Base-by-base conservation (phyloP, 495 filamentous ascomycete genomes). In the Lindgomyces ingoldianus region DNA sequence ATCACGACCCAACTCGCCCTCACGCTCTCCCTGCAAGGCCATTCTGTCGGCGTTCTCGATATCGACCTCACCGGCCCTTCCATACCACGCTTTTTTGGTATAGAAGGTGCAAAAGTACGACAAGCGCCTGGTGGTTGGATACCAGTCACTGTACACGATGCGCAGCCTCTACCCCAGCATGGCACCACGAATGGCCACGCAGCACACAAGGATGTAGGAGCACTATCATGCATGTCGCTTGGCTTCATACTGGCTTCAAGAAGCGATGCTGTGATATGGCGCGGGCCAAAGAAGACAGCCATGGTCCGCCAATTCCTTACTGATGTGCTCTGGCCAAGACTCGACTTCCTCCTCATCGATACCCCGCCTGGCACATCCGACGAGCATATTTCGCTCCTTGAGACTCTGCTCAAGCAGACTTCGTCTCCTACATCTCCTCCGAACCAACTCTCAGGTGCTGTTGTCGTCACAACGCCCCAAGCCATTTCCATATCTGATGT, bases 271-370 rank as follows among this genome's bases (percentile, higher is more conserved):
- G 91, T 98, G 0, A 91, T 98, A 58, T 98, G 94, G 94, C 86
- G 94, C 48, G 94, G 94, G 0, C 94, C 94, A 0, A 98, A 98
- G 77, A 98, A 98, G 78, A 98, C 95, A 9, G 95, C 95, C 27
- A 98, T 98, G 94, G 92, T 98, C 44, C 87, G 90, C 29, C 94
- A 98, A 71, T 98, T 98, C 72, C 79, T 98, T 24, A 86, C 88
- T 0, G 91, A 96, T 73, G 93, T 96, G 4, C 83, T 87, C n/a
- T 98, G 94, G 94, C 89, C 87, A 3, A 22, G 57, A n/a, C 83
- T 91, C 29, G 91, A 96, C 74, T 96, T 90, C 75, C 81, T 98
- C 10, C 83, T 98, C 54, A 88, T 98, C 67, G 94, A 98, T 77
- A 98, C 94, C 1, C 94, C 94, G 25, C 94, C 94, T 0, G 94